Evolutionary conservation across 257 asterid species (phyloP), one percentile per base, ranked within the genome.

Genomic region (Cinchona pubescens): DNA sequence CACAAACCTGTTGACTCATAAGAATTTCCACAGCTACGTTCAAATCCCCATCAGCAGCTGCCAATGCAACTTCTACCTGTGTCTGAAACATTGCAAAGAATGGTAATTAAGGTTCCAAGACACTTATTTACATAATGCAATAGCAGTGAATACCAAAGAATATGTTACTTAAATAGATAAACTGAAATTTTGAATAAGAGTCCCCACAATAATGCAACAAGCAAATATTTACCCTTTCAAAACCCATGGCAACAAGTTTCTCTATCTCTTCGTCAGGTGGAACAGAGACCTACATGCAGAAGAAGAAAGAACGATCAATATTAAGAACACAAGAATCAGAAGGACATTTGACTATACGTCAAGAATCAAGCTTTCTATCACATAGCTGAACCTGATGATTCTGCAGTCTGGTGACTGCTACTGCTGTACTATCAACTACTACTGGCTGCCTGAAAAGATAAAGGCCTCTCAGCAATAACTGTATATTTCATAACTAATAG

Each of bases 231-330:
- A 93, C 98, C 96, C 82, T 89, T 72, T 95, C 99, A 74, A 95
- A 95, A 55, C 99, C 99, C 99, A 95, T 95, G 16, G 96, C 92
- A 6, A 95, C 89, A 59, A 95, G 97, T 82, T 92, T 89, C 78
- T 91, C 90, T 68, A 92, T 79, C 74, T 85, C 90, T 80, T 84
- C 96, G 59, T 89, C 96, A 56, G 97, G 82, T 72, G 87, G 87
- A 66, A 70, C 76, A 30, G 88, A 71, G 51, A 70, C 87, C 97
- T 92, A 78, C 81, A 79, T 64, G 72, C 69, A 62, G 58, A 67
- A 67, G 51, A 81, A 13, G 75, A 71, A 78, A 74, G 77, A 67
- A 72, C 10, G 43, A 35, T n/a, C n/a, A n/a, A n/a, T n/a, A 45
- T 62, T 74, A 8, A 74, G 65, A 53, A 37, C 23, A n/a, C n/a